Conservation (phyloP, 768 basidiomycete genomes). For the Tubosaeta sp. region DNA sequence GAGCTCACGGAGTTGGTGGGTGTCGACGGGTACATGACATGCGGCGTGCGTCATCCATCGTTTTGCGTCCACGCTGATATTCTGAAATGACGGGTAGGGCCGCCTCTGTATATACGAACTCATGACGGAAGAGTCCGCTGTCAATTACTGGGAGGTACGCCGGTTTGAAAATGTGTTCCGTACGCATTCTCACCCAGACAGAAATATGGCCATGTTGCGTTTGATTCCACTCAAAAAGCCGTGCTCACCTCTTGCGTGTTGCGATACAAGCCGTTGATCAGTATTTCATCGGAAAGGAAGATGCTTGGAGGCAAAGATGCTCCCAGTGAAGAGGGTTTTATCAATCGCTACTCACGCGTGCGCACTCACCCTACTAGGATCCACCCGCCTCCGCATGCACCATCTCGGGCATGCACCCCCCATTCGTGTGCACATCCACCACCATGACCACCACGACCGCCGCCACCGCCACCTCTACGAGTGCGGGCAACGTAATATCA, state of each 20-base stretch:
- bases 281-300: conserved; percentile 32
- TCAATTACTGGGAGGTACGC: conserved; percentile 94
- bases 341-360: conserved; percentile 64
- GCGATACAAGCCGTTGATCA: conserved; percentile 67
- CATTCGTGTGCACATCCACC: too few species aligned
- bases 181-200: conserved; percentile 26
- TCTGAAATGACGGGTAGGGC: conserved; percentile 44
- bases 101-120: conserved; percentile 95
- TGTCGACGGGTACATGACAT: conserved; percentile 80
- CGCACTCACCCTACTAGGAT: too few species aligned
- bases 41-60: conserved; percentile 55
- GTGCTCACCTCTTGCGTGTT: conserved; percentile 90
- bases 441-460: too few species aligned
- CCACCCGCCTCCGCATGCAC: too few species aligned
- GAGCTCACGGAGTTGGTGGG: conserved; percentile 92
- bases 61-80: not conserved
- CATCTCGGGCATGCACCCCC: too few species aligned
- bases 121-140: conserved; percentile 95
- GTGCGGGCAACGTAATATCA: too few species aligned
- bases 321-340: conserved; percentile 64
- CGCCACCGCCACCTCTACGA: too few species aligned
- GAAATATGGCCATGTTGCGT: conserved; percentile 95
- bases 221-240: conserved; percentile 88
- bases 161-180: not conserved
- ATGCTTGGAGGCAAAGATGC: conserved; percentile 22